These are phyloP conservation scores for Hysterium pulicare DNA, from an alignment of 2,329 filamentous ascomycete species.

Conservation along the genomic window DNA sequence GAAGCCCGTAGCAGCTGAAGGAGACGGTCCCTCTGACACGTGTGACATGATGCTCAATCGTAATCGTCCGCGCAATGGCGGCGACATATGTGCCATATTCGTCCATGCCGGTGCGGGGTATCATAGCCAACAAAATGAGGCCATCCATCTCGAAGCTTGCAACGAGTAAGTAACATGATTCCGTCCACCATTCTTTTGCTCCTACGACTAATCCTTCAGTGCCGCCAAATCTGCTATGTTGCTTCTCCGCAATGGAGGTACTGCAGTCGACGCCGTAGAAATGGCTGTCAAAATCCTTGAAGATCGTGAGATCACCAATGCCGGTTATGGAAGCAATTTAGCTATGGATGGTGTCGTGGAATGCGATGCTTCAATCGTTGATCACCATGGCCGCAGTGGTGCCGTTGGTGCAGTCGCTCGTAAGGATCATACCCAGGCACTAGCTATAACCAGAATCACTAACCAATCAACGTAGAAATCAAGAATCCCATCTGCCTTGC, in stretches of 20 bases:
- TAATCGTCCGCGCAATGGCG: conserved; percentile 37
- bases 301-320: conserved; percentile 93
- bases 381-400: conserved; percentile 86
- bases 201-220: conserved; percentile 51
- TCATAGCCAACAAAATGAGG: conserved; percentile 83
- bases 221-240: conserved; percentile 82
- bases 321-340: conserved; percentile 92
- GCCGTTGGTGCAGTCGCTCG: conserved; percentile 88
- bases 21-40: conserved; percentile 17
- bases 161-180: conserved; percentile 64
- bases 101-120: conserved; percentile 95
- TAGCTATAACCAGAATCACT: conserved; percentile 6
- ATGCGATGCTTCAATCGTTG: conserved; percentile 90
- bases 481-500: conserved; percentile 90
- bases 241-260: conserved; percentile 72
- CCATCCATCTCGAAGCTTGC: conserved; percentile 79
- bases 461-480: conserved; percentile 59
- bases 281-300: conserved; percentile 84
- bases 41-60: conserved; percentile 37
- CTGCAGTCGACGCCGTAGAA: conserved; percentile 85
- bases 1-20: conserved; percentile 20
- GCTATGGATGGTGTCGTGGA: conserved; percentile 88
- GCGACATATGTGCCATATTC: conserved; percentile 72
- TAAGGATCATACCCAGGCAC: conserved; percentile 48
- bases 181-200: conserved; percentile 1